Base-by-base conservation (phyloP, 1,284 basidiomycete genomes). In the Ceratobasidium sp. region DNA sequence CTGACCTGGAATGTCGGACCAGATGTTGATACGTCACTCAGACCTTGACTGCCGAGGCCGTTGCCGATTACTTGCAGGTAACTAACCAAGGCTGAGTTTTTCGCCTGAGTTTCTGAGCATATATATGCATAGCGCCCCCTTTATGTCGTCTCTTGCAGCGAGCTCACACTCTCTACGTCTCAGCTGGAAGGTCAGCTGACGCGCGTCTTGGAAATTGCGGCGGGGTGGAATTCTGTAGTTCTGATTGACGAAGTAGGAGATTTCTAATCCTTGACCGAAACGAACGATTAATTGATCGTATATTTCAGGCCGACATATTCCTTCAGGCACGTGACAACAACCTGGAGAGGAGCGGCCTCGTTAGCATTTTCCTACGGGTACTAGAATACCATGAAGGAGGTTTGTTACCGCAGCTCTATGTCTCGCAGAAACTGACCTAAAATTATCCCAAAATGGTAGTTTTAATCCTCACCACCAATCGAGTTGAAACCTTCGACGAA, bases 261-360 rank as follows among this genome's bases (percentile, higher is more conserved):
- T 37, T 41, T 11, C 24, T n/a, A n/a, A n/a, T n/a, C n/a, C n/a
- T 19, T 48, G 37, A 5, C 3, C 13, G 27, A 8, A 14, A 14
- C 2, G 8, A n/a, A n/a, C n/a, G 24, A 8, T 8, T 27, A 8
- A 53, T 5, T 4, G n/a, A n/a, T 19, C 9, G 19, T 11, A 27
- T 4, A n/a, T 29, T 54, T 14, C 34, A 66, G 49, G 64, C 64
- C 24, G 64, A 66, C 41, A 66, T 66, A 39, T 66, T 54, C 43
- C 19, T 46, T 3, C 43, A 46, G 19, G 43, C 43, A 19, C 43
- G 43, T 3, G 19, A 46, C 43, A 19, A 46, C 43, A 16, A 46
- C 43, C 8, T 46, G 3, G 9, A 46, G 43, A 46, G 43, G 19
- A 46, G 43, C 16, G 43, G 9, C 8, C 43, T 46, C 16, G 43